A percentile compares a stretch with the other conserved stretches of the same genome.
phyloP scores from a whole-genome alignment of 768 basidiomycete genomes.

The Tephrocybe sp. region DNA sequence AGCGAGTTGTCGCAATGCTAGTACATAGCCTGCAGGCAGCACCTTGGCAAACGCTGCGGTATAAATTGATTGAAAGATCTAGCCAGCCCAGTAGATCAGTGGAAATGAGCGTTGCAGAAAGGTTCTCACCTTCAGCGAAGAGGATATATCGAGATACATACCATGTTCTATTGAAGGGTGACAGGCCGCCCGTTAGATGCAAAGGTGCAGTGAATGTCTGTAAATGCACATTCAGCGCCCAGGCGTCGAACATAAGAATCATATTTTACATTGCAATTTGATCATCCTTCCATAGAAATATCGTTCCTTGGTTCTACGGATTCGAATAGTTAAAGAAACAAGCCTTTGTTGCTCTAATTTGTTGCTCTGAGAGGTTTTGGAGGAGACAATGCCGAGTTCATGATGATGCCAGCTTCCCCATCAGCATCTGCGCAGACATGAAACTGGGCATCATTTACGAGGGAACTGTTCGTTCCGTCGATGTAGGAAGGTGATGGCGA shows the following conservation, averaged over 20 bases:
- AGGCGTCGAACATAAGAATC: not conserved
- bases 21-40: conserved; percentile 50
- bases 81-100: no score
- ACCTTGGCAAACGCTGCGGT: conserved; percentile 49
- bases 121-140: no score
- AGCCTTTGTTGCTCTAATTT: no score
- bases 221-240: not conserved
- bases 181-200: no score
- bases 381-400: conserved; percentile 64
- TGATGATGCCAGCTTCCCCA: conserved; percentile 67
- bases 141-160: no score
- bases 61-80: conserved; percentile 72
- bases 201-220: conserved; percentile 51
- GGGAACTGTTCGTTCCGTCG: conserved; percentile 34
- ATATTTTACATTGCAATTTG: conserved; percentile 51
- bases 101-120: no score
- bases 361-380: conserved; percentile 75
- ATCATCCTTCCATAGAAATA: conserved; percentile 66
- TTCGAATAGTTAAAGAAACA: conserved; percentile 47
- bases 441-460: conserved; percentile 38
- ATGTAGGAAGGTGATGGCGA: conserved; percentile 54
- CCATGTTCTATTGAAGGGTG: no score
- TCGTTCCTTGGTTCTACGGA: conserved; percentile 63
- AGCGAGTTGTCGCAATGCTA: conserved; percentile 56
- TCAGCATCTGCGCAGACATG: conserved; percentile 64